Percentiles rank a stretch among this genome's conserved stretches.
Evolutionary conservation across 2,329 filamentous ascomycete genomes (phyloP).

Genomic region (Aphanocladium album): DNA sequence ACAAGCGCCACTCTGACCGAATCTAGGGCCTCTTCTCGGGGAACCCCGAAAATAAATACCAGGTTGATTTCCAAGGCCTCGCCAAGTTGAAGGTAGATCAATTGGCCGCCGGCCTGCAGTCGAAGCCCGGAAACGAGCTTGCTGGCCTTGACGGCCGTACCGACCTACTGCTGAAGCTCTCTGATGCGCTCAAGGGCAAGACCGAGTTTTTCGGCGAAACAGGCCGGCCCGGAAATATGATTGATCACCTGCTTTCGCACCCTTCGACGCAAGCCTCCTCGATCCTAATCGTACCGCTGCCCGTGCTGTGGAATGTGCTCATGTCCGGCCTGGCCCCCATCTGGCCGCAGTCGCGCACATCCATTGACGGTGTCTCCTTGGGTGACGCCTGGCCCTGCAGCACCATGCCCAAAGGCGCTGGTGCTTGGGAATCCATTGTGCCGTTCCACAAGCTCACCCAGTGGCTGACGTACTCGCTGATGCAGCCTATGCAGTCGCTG

Average conservation of each 20-base stretch:
- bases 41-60: slow-evolving; percentile 71
- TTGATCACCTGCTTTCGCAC: slow-evolving; percentile 90
- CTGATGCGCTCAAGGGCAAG: slow-evolving; percentile 68
- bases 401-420: slow-evolving; percentile 65
- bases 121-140: slow-evolving; percentile 72
- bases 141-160: slow-evolving; percentile 82
- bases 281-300: slow-evolving; percentile 78
- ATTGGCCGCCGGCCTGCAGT: slow-evolving; percentile 79
- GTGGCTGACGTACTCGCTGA: slow-evolving; percentile 91
- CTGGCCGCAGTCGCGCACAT: slow-evolving; percentile 83
- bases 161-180: slow-evolving; percentile 69
- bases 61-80: slow-evolving; percentile 82
- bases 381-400: slow-evolving; percentile 93
- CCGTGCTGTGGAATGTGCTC: slow-evolving; percentile 84
- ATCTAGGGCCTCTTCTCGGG: slow-evolving; percentile 75
- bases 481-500: slow-evolving; percentile 81
- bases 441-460: slow-evolving; percentile 94
- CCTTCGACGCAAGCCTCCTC: slow-evolving; percentile 85
- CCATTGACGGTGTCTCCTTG: slow-evolving; percentile 78
- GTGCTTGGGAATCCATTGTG: slow-evolving; percentile 69
- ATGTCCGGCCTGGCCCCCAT: slow-evolving; percentile 83
- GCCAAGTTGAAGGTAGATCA: slow-evolving; percentile 66
- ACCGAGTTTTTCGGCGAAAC: slow-evolving; percentile 78
- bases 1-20: slow-evolving; percentile 15
- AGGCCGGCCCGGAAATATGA: slow-evolving; percentile 86